A percentile compares a stretch with the other conserved stretches of the same genome.
Conservation (phyloP, 768 basidiomycete species). For the Boletus fagicola region DNA sequence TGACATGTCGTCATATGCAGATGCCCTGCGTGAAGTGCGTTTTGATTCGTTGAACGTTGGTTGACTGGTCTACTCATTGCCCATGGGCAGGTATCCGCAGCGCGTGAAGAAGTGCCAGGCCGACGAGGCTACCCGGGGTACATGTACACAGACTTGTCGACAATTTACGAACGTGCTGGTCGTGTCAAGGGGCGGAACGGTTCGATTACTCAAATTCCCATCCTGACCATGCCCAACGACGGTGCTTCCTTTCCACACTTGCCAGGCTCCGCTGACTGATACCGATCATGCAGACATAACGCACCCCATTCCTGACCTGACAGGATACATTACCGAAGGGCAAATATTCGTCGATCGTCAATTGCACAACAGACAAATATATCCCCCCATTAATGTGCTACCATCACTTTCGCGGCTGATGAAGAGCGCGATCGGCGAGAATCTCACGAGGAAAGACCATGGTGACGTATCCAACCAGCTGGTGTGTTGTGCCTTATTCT, state of each 20-base stretch:
- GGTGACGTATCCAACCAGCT: constrained; percentile 99
- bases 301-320: constrained; percentile 99
- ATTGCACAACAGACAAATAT: constrained; percentile 94
- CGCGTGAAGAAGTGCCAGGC: constrained; percentile 98
- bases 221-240: constrained; percentile 99
- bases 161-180: constrained; percentile 98
- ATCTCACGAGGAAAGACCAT: constrained; percentile 96
- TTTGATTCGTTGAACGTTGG: constrained; percentile 20
- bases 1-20: constrained; percentile 98
- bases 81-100: constrained; percentile 73
- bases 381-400: constrained; percentile 98
- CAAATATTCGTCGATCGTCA: constrained; percentile 99
- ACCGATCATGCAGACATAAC: constrained; percentile 77
- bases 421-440: constrained; percentile 99
- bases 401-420: constrained; percentile 98
- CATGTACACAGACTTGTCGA: constrained; percentile 99
- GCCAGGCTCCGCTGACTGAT: constrained; percentile 25
- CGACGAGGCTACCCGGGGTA: constrained; percentile 98
- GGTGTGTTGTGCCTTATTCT: constrained; percentile 50
- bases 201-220: constrained; percentile 99
- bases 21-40: constrained; percentile 88
- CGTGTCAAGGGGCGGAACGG: constrained; percentile 97
- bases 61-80: constrained; percentile 5
- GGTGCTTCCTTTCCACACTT: constrained; percentile 51
- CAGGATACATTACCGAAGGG: constrained; percentile 99